Evolutionary conservation across 768 basidiomycete genomes (phyloP), one percentile per base, ranked within the genome.

Genomic region (Agaricus subrufescens): DNA sequence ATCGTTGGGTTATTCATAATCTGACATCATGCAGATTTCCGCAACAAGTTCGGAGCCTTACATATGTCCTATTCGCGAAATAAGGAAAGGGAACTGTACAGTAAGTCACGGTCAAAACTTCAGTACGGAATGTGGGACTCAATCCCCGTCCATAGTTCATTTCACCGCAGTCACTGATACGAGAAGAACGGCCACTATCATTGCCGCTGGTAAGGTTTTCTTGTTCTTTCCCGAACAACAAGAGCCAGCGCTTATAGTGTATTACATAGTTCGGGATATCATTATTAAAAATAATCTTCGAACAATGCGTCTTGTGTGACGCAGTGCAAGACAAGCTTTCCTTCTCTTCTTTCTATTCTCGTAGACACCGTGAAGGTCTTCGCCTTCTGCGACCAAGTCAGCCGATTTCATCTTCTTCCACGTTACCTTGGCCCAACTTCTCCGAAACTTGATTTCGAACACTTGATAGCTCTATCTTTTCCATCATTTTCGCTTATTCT

Each of bases 111-210:
- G 44, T 50, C 45, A 39, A 42, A 29, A 43, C 44, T 44, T 58
- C 37, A 39, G 40, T 49, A 52, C 8, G 31, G 26, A 30, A 47
- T 30, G 30, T 31, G 46, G 30, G 34, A 37, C 46, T 56, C 19
- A 55, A 34, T 38, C 23, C 23, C 45, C 48, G 19, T 26, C 19
- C 23, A 19, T 59, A 92, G 90, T 89, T 52, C 89, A 92, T 68
- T 75, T 85, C 55, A 92, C 90, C 9, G 80, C 87, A 51, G 90
- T 92, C 48, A 90, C 85, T n/a, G 89, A 92, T 71, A 90, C 87
- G 57, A 78, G 80, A 66, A 75, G 78, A 61, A 92, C 90, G 38
- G 75, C 79, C 39, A 85, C 79, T 14, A 91, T 92, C 63, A 91
- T 92, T 62, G 73, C 82, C 34, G 80, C 79, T 58, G 89, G 89